Evolutionary conservation across 805 yeast species (phyloP), one percentile per base, ranked within the genome.

Genomic region (Spathaspora gorwiae): DNA sequence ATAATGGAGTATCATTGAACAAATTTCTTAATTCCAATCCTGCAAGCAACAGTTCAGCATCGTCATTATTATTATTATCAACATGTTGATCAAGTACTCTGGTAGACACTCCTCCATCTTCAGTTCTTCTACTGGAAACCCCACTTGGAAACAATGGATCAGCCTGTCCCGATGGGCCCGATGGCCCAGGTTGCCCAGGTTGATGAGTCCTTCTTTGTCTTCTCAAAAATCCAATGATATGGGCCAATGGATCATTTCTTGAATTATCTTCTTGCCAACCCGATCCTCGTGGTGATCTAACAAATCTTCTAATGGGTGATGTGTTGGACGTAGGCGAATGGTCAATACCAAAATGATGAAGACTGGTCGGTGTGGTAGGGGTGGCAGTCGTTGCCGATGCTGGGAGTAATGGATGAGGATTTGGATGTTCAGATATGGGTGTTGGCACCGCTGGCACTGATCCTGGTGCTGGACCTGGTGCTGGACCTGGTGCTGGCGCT

Each of bases 41-140:
- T 38, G 63, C 68, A 24, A 64, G 42, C 3, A 60, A 29, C 32
- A 3, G 32, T 11, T 12, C 15, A 8, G 19, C 50, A 27, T 54
- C 49, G 5, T 19, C 12, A 24, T 55, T 59, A 31, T 46, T 35
- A 19, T 31, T 31, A 11, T 39, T 39, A 38, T 24, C 32, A 19
- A 6, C 2, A 14, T 14, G 10, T 3, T 24, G 26, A 2, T 35
- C 13, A 10, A 14, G 37, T 9, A 12, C 26, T 35, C 37, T 35
- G 9, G 27, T 51, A 10, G 80, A 74, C n/a, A 59, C 68, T 1
- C 73, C 75, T 1, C 81, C 81, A 39, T 50, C 54, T 0, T 66
- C 55, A 0, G 76, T 73, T 47, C 81, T 59, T 46, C 78, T 65
- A 50, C 80, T 76, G 11, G 72, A 57, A 8, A 78, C 75, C 1